These are phyloP conservation scores for Ciborinia camelliae DNA, from an alignment of 2,329 filamentous ascomycete genomes.

Conservation along the genomic window DNA sequence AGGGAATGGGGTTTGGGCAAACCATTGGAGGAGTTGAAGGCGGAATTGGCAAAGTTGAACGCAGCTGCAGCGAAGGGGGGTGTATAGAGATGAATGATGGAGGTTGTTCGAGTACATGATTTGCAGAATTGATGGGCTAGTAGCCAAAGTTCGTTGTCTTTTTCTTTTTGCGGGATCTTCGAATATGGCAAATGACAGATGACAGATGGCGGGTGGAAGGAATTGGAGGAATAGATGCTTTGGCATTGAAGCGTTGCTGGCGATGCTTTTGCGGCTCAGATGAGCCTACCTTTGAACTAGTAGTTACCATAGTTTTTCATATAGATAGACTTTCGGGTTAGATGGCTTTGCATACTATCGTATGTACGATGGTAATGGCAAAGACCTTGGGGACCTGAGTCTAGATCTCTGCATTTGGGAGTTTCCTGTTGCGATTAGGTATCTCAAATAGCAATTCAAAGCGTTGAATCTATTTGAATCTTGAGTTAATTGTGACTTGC, in stretches of 20 bases:
- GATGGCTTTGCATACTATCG: neutral
- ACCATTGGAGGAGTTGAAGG: slow-evolving; percentile 6
- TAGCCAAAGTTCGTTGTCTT: neutral
- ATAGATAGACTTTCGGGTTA: neutral
- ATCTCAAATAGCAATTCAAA: neutral
- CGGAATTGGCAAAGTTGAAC: slow-evolving; percentile 9
- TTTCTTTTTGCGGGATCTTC: slow-evolving; percentile 5
- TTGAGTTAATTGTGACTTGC: neutral
- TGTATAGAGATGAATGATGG: neutral
- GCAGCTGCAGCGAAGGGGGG: neutral
- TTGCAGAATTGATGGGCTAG: neutral
- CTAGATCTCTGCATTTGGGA: neutral
- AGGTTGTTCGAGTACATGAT: neutral
- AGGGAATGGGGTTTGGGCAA: slow-evolving; percentile 18
- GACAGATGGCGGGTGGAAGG: neutral
- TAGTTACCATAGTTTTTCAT: neutral
- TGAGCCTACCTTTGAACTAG: neutral
- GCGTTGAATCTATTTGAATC: slow-evolving; percentile 4
- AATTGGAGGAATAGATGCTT: neutral
- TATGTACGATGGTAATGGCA: neutral
- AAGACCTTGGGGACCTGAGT: slow-evolving; percentile 1
- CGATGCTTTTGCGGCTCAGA: slow-evolving; percentile 7
- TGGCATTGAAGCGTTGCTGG: neutral
- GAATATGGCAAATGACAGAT: neutral
- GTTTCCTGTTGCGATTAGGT: slow-evolving; percentile 6